A percentile compares a stretch with the other conserved stretches of the same genome.
These are phyloP conservation scores for Xylariales sp. DNA, from an alignment of 2,329 filamentous ascomycete species.

Conservation along the genomic window DNA sequence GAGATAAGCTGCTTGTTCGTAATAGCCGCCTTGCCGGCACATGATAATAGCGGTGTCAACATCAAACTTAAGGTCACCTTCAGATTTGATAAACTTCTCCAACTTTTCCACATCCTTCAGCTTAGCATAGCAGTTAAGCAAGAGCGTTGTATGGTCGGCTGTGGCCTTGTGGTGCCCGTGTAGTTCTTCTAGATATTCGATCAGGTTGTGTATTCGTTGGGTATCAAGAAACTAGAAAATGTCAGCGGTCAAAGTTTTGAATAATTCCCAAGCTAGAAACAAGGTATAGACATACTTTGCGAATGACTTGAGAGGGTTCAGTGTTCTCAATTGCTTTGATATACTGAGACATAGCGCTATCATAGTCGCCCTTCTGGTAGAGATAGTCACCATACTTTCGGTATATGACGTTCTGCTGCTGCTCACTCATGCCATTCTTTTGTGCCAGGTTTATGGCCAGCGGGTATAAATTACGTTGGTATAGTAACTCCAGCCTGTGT, in stretches of 20 bases:
- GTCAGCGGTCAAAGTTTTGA: too few species aligned
- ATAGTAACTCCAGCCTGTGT: constrained; percentile 88
- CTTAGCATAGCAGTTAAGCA: constrained; percentile 97
- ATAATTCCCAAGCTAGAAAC: too few species aligned
- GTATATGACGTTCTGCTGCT: constrained; percentile 88
- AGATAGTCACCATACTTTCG: constrained; percentile 90
- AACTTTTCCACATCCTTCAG: constrained; percentile 95
- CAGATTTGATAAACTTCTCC: constrained; percentile 93
- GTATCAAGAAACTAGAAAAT: constrained; percentile 79
- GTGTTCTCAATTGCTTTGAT: constrained; percentile 94
- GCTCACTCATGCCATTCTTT: constrained; percentile 73
- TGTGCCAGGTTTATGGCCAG: constrained; percentile 90
- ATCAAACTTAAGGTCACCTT: constrained; percentile 92
- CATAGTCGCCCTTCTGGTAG: constrained; percentile 93
- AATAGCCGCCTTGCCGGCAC: constrained; percentile 96
- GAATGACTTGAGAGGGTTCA: constrained; percentile 91
- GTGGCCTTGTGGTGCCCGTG: constrained; percentile 93
- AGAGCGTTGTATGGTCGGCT: constrained; percentile 87
- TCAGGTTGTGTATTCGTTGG: constrained; percentile 94
- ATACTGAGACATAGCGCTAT: constrained; percentile 99
- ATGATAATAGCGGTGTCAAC: constrained; percentile 95
- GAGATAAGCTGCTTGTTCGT: constrained; percentile 91
- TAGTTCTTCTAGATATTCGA: constrained; percentile 93
- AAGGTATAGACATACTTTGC: constrained; percentile 65
- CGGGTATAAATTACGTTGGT: constrained; percentile 88